Conservation (phyloP, 441 rosid genomes). For the Daphne laureola region DNA sequence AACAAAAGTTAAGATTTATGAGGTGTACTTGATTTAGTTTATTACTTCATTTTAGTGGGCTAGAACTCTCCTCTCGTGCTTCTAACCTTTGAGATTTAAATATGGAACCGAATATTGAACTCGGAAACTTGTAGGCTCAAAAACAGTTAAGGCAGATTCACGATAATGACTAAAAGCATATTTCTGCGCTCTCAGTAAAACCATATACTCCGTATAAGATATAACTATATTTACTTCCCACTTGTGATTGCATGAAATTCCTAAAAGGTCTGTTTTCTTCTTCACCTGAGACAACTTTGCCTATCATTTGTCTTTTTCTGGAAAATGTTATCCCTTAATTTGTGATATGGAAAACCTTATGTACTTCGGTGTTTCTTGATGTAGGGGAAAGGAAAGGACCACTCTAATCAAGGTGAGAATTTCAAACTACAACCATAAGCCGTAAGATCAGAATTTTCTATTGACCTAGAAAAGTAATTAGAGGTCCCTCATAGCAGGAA, state of each 20-base stretch:
- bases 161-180: no score
- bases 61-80: no score
- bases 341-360: slow-evolving; percentile 2
- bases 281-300: neutral
- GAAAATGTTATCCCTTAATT: neutral
- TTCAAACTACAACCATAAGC: slow-evolving; percentile 36
- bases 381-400: slow-evolving; percentile 40
- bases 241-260: neutral
- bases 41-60: no score
- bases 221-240: no score
- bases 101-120: no score
- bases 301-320: neutral
- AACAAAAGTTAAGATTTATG: no score
- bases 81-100: no score
- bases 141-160: neutral
- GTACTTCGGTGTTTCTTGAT: slow-evolving; percentile 12
- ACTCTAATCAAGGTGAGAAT: slow-evolving; percentile 22
- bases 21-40: no score
- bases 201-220: no score
- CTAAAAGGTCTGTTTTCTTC: neutral
- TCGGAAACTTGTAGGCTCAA: no score
- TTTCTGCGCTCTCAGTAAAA: no score
- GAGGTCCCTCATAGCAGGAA: slow-evolving; percentile 20
- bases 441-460: slow-evolving; percentile 13
- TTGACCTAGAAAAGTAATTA: slow-evolving; percentile 17